Base-by-base conservation (phyloP, 176 grass and related monocot genomes). In the Bonia amplexicaulis region DNA sequence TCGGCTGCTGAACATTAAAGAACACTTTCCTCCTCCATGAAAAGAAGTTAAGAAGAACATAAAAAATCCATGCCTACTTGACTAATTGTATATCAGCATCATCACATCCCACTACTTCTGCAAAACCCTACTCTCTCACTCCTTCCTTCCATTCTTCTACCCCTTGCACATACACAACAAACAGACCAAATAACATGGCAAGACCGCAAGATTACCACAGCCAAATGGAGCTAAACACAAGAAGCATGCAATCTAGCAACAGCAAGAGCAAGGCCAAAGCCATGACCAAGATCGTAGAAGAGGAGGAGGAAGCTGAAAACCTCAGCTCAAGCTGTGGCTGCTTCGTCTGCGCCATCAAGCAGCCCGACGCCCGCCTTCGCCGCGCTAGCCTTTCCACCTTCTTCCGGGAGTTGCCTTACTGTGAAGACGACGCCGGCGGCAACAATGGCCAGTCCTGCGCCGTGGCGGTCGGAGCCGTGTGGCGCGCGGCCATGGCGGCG, bases 401-500 rank as follows among this genome's bases (percentile, higher is more conserved):
- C 75, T 99, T 99, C 85, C 45, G 81, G 6, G 88, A 94, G 19
- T 77, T 99, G 59, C 96, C 91, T 4, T 77, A 86, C 87, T 61
- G 86, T 4, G 92, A 88, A 0, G 45, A 74, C 22, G 85, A 69
- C 78, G 73, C 39, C 23, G 75, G 37, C 62, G 47, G 8, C 0
- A 13, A 40, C 1, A 75, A 81, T n/a, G 74, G 27, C 45, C 46
- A 88, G 53, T 86, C 87, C 1, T 76, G 85, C 2, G 88, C 82
- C 9, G 82, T 83, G 4, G 91, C 88, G 1, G 74, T 89, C 13
- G 86, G 66, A 39, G 84, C 79, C 31, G 89, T 99, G 47, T 99
- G 96, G 96, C 87, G 88, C 62, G 41, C 86, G 2, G 96, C 96
- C 74, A 96, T 99, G 93, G 86, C 82, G 10, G 88, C 84, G 72